Conservation (phyloP, 768 basidiomycete genomes). For the Kwoniella dendrophila region DNA sequence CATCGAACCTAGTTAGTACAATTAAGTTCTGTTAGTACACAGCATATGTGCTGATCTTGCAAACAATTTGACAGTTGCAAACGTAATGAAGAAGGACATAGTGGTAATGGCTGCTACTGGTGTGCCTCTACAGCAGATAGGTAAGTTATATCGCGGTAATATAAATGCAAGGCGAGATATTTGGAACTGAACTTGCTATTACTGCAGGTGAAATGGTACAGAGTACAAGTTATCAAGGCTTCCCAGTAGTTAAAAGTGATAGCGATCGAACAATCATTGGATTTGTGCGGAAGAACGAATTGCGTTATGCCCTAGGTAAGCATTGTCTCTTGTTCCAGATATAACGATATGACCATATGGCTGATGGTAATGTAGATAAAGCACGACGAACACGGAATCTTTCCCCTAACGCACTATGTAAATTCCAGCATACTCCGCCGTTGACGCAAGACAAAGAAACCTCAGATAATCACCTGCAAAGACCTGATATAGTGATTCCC, state of each 20-base stretch:
- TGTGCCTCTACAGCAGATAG: conserved; percentile 74
- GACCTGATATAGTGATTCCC: conserved; percentile 43
- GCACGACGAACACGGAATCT: conserved; percentile 68
- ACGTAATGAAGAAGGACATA: conserved; percentile 85
- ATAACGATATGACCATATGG: background rate
- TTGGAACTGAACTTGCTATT: conserved; percentile 5
- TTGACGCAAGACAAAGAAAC: conserved; percentile 5
- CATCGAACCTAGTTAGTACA: conserved; percentile 75
- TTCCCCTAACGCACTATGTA: conserved; percentile 68
- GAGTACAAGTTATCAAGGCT: conserved; percentile 79
- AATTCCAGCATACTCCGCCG: conserved; percentile 60
- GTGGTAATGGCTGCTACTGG: conserved; percentile 72
- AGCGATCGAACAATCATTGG: conserved; percentile 70
- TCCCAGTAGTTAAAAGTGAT: conserved; percentile 75
- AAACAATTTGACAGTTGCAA: conserved; percentile 65
- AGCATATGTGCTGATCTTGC: background rate
- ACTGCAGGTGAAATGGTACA: conserved; percentile 69
- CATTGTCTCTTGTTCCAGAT: background rate
- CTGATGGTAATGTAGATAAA: conserved; percentile 66
- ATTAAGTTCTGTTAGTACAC: background rate
- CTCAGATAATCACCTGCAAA: conserved; percentile 21
- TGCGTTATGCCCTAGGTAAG: conserved; percentile 81
- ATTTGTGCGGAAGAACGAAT: conserved; percentile 82
- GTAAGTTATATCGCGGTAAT: conserved; percentile 60
- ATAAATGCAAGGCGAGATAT: background rate